Evolutionary conservation across 257 asterid genomes (phyloP).

Genomic region (Ocimum tenuiflorum): DNA sequence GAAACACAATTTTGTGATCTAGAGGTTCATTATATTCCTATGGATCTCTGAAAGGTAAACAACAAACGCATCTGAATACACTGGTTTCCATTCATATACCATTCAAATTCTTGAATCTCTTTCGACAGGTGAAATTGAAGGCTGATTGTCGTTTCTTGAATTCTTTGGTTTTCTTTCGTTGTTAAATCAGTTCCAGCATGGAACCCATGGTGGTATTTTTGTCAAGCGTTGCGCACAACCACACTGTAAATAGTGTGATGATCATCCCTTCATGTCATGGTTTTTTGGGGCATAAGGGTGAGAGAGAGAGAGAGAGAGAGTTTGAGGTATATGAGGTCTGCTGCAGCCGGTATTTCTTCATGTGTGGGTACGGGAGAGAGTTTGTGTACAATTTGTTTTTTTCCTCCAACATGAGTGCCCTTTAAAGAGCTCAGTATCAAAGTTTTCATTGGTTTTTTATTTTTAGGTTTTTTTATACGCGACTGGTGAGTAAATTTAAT

Average conservation of each 20-base stretch:
- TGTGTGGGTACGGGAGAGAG: background rate
- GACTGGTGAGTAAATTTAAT: background rate
- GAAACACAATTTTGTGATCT: conserved; percentile 20
- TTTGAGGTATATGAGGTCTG: conserved; percentile 19
- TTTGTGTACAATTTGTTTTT: conserved; percentile 13
- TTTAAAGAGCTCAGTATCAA: background rate
- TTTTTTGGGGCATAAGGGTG: conserved; percentile 60
- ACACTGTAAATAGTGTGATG: conserved; percentile 50
- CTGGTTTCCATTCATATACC: background rate
- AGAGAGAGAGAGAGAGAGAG: conserved; percentile 50
- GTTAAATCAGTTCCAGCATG: conserved; percentile 9
- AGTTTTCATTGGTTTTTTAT: background rate
- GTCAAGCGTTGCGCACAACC: conserved; percentile 20
- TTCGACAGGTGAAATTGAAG: conserved; percentile 32
- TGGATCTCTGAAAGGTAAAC: conserved; percentile 17
- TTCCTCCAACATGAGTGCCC: no score
- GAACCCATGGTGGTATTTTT: conserved; percentile 15
- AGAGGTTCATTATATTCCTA: conserved; percentile 20
- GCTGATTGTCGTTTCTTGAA: conserved; percentile 16
- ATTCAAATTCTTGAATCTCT: background rate
- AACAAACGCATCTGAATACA: background rate
- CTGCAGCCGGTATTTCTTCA: conserved; percentile 9
- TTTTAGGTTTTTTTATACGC: background rate
- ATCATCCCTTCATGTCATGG: conserved; percentile 58
- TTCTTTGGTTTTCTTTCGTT: conserved; percentile 22